phyloP scores from a whole-genome alignment of 495 filamentous ascomycete genomes.

The Aspergillus baeticus region DNA sequence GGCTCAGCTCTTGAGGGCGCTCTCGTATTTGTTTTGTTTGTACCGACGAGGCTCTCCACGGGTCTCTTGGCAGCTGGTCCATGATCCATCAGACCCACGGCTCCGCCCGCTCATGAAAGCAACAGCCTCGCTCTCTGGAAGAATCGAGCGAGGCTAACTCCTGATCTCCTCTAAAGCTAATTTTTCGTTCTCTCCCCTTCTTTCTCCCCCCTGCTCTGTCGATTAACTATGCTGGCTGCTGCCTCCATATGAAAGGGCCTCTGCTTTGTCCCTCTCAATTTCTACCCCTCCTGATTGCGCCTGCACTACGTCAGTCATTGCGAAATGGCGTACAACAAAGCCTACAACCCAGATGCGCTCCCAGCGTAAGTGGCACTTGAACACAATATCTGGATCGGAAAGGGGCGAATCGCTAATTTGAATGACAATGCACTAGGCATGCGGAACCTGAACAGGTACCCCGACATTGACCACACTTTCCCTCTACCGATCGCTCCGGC shows the following conservation, averaged over 20 bases:
- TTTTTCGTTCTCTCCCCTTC: constrained; percentile 1
- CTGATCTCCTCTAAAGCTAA: constrained; percentile 13
- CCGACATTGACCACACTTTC: background rate
- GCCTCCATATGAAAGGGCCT: background rate
- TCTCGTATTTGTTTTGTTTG: background rate
- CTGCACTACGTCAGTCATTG: constrained; percentile 30
- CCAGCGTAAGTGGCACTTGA: constrained; percentile 71
- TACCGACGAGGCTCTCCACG: background rate
- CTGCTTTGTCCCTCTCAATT: background rate
- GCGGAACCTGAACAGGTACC: constrained; percentile 90
- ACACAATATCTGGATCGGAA: background rate
- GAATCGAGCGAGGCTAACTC: constrained; percentile 15
- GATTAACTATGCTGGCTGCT: background rate
- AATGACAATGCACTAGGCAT: constrained; percentile 55
- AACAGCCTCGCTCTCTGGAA: constrained; percentile 6
- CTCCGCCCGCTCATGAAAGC: constrained; percentile 8
- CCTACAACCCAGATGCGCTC: constrained; percentile 94
- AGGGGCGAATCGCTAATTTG: background rate
- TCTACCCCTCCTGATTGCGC: constrained; percentile 16
- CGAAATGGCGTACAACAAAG: constrained; percentile 89
- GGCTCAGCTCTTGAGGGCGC: background rate
- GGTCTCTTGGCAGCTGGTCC: constrained; percentile 13
- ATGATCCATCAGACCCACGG: constrained; percentile 28
- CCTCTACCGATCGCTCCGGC: constrained; percentile 1
- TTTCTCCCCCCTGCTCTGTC: background rate